Percentiles rank a stretch among this genome's conserved stretches.
Conservation (phyloP, 1,284 basidiomycete species). For the Sparassis latifolia region DNA sequence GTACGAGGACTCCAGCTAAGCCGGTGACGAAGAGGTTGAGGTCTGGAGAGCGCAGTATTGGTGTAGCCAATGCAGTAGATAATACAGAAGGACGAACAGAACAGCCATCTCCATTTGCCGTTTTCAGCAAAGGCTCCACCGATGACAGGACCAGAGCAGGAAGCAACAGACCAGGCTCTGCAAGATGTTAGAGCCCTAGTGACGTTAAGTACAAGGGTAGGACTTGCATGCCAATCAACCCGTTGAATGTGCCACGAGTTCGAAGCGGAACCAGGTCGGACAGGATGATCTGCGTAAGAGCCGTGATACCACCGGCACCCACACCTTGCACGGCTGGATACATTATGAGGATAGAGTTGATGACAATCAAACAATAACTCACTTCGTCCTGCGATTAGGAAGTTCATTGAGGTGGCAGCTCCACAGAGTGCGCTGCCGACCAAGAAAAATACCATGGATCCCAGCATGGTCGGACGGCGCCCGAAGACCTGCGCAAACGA, state of each 20-base stretch:
- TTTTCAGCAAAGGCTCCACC: conserved; percentile 12
- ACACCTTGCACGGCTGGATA: conserved; percentile 37
- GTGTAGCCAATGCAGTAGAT: neutral
- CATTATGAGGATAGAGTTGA: neutral
- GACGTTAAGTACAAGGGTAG: neutral
- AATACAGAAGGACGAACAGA: conserved; percentile 10
- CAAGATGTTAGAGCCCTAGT: neutral
- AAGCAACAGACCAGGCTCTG: conserved; percentile 10
- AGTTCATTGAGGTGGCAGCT: conserved; percentile 34
- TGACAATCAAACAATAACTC: neutral
- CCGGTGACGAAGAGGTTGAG: conserved; percentile 7
- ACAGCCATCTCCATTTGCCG: conserved; percentile 18
- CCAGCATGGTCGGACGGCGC: conserved; percentile 8
- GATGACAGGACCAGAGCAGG: conserved; percentile 8
- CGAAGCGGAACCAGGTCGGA: conserved; percentile 16
- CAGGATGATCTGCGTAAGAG: conserved; percentile 21
- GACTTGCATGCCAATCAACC: conserved; percentile 13
- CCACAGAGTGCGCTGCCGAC: conserved; percentile 28
- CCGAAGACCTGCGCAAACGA: conserved; percentile 9
- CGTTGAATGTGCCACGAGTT: conserved; percentile 14
- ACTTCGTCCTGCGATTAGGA: conserved; percentile 36
- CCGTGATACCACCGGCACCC: conserved; percentile 41
- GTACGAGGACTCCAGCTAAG: conserved; percentile 5
- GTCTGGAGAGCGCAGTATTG: neutral
- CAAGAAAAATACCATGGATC: conserved; percentile 8